These are phyloP conservation scores for Blastobotrys raffinosifermentans DNA, from an alignment of 1,139 yeast genomes.

Conservation along the genomic window DNA sequence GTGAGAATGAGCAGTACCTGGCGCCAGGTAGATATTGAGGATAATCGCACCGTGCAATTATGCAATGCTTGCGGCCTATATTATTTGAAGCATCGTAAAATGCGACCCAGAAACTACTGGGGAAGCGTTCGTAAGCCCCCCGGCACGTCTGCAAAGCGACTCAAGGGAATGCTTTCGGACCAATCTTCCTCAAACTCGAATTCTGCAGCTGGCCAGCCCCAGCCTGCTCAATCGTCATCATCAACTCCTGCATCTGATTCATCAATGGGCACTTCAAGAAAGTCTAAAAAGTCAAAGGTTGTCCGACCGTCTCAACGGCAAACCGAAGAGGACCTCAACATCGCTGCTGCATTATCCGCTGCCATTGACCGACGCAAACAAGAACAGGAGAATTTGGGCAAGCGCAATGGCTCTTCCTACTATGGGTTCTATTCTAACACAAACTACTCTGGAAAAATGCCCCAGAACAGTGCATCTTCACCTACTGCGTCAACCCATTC, in stretches of 20 bases:
- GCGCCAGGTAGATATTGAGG: slow-evolving; percentile 27
- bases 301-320: too few species aligned
- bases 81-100: slow-evolving; percentile 25
- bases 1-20: slow-evolving; percentile 32
- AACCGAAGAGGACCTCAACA: slow-evolving; percentile 1
- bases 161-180: slow-evolving; percentile 1
- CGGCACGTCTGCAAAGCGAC: slow-evolving; percentile 1
- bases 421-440: not conserved
- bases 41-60: slow-evolving; percentile 19
- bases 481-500: not conserved
- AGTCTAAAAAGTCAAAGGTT: too few species aligned
- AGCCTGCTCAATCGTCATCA: too few species aligned
- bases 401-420: not conserved
- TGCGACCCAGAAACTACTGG: slow-evolving; percentile 34
- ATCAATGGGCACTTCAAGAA: too few species aligned
- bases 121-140: slow-evolving; percentile 14
- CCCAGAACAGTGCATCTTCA: not conserved
- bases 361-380: not conserved
- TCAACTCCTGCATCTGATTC: too few species aligned
- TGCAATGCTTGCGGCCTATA: slow-evolving; percentile 38
- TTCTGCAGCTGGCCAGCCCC: not conserved
- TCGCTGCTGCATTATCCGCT: slow-evolving; percentile 1
- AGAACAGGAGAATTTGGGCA: not conserved
- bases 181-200: too few species aligned
- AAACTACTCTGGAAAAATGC: not conserved